These are phyloP conservation scores for Coriolopsis trogii DNA, from an alignment of 1,284 basidiomycete genomes.

Conservation along the genomic window DNA sequence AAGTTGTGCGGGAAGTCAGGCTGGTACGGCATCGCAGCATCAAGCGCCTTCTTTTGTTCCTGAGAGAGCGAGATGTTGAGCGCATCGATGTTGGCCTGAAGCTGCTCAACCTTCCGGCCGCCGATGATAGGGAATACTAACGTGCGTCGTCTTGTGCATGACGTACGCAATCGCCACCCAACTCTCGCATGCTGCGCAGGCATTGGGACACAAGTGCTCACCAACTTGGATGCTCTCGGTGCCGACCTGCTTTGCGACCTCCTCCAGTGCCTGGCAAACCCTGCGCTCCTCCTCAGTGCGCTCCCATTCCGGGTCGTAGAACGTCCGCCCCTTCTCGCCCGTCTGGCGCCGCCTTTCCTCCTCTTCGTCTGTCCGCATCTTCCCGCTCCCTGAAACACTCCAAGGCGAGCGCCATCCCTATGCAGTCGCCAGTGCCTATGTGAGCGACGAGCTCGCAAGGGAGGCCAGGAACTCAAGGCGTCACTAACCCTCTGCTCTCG, in stretches of 20 bases:
- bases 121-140: constrained; percentile 14
- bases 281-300: constrained; percentile 15
- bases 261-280: constrained; percentile 16
- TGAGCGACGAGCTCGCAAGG: constrained; percentile 43
- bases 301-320: constrained; percentile 32
- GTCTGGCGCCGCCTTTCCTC: constrained; percentile 27
- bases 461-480: too few relatives aligned
- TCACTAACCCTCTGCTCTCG: too few relatives aligned
- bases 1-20: too few relatives aligned
- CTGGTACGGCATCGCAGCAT: constrained; percentile 41
- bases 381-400: constrained; percentile 20
- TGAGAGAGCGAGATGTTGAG: constrained; percentile 43
- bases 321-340: constrained; percentile 36
- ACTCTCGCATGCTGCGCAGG: too few relatives aligned
- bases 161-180: constrained; percentile 34
- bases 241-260: constrained; percentile 22
- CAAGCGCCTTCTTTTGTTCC: constrained; percentile 46
- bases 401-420: too few relatives aligned
- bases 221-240: constrained; percentile 15
- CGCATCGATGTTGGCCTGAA: constrained; percentile 48
- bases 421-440: constrained; percentile 27
- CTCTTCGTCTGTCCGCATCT: constrained; percentile 33
- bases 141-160: constrained; percentile 20
- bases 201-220: too few relatives aligned
- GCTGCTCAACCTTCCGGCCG: constrained; percentile 37